Evolutionary conservation across 768 basidiomycete genomes (phyloP).

Genomic region (Kwoniella botswanensis): DNA sequence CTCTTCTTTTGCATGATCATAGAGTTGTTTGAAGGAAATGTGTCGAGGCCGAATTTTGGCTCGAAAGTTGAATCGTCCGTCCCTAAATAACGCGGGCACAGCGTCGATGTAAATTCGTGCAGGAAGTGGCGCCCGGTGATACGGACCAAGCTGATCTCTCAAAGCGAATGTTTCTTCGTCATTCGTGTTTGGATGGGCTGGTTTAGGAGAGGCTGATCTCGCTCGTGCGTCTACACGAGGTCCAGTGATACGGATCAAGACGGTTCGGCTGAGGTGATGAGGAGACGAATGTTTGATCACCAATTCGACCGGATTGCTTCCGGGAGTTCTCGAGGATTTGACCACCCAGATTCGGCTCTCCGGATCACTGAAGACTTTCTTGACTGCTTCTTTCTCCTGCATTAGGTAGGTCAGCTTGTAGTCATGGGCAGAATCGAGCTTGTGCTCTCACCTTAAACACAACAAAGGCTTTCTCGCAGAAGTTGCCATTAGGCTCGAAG

Average conservation of each 20-base stretch:
- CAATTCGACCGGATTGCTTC: background rate
- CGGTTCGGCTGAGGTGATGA: slow-evolving; percentile 6
- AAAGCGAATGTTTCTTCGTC: background rate
- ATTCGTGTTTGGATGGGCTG: background rate
- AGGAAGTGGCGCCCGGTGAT: slow-evolving; percentile 13
- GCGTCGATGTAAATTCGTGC: slow-evolving; percentile 20
- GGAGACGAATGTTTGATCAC: slow-evolving; percentile 14
- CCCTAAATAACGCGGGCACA: slow-evolving; percentile 14
- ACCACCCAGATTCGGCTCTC: background rate
- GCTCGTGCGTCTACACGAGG: slow-evolving; percentile 27
- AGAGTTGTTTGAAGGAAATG: background rate
- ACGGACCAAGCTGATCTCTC: background rate
- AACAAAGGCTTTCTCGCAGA: slow-evolving; percentile 31
- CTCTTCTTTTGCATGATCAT: background rate
- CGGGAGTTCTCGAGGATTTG: background rate
- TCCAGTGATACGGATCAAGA: slow-evolving; percentile 35
- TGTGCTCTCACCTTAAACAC: slow-evolving; percentile 36
- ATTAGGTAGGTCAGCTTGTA: slow-evolving; percentile 1
- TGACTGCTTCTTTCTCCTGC: slow-evolving; percentile 27
- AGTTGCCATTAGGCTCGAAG: slow-evolving; percentile 25
- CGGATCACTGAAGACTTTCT: slow-evolving; percentile 32
- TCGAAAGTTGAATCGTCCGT: slow-evolving; percentile 15
- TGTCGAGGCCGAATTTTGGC: slow-evolving; percentile 17
- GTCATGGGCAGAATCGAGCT: background rate
- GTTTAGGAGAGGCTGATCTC: slow-evolving; percentile 27